Conservation (phyloP, 768 basidiomycete species). For the Mycena indigotica region DNA sequence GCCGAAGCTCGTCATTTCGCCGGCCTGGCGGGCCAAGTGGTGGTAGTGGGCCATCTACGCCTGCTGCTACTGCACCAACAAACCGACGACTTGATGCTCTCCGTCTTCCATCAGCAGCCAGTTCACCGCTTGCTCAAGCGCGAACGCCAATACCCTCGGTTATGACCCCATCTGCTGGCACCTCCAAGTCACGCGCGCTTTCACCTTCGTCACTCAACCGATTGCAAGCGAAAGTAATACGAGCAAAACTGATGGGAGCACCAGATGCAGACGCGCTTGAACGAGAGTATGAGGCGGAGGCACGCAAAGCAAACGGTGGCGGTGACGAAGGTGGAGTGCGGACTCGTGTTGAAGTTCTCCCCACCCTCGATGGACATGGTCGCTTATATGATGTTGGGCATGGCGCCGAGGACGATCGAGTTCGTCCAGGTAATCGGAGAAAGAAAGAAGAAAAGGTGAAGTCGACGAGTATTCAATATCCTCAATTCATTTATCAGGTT, state of each 20-base stretch:
- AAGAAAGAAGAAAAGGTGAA: conserved; percentile 71
- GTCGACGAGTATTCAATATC: no score
- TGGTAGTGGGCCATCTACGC: conserved; percentile 69
- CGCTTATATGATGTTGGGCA: conserved; percentile 89
- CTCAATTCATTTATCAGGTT: conserved; percentile 6
- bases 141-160: conserved; percentile 90
- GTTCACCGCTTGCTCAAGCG: conserved; percentile 60
- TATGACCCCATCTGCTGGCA: conserved; percentile 67
- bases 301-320: conserved; percentile 51
- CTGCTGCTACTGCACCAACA: conserved; percentile 35
- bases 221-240: conserved; percentile 89
- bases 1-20: conserved; percentile 85
- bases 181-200: conserved; percentile 47
- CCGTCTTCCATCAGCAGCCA: conserved; percentile 59
- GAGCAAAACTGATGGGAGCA: conserved; percentile 85
- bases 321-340: conserved; percentile 45
- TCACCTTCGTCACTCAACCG: conserved; percentile 86
- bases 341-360: conserved; percentile 79
- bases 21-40: conserved; percentile 63
- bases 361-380: conserved; percentile 84
- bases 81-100: conserved; percentile 64
- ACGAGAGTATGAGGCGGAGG: conserved; percentile 79
- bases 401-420: conserved; percentile 59
- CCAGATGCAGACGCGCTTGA: conserved; percentile 78
- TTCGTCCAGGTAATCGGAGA: conserved; percentile 69